Evolutionary conservation across 345 rosid species (phyloP).

Genomic region (Mallotus nudiflorus): DNA sequence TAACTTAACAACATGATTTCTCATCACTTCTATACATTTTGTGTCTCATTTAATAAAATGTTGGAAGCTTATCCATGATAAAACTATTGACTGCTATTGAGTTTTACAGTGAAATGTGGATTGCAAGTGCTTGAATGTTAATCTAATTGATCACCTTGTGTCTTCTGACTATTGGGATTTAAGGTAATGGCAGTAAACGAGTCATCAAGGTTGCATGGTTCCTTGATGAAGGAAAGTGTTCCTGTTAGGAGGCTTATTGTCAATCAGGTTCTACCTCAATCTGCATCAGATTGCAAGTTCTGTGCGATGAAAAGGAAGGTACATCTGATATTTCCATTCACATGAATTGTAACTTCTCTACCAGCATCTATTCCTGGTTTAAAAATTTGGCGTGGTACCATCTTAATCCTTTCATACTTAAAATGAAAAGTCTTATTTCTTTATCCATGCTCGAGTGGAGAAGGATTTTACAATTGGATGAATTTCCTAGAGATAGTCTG

Average conservation of each 20-base stretch:
- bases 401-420: background rate
- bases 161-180: slow-evolving; percentile 1
- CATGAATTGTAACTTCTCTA: background rate
- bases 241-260: slow-evolving; percentile 63
- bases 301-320: slow-evolving; percentile 71
- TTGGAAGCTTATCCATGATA: background rate
- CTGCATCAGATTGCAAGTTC: slow-evolving; percentile 65
- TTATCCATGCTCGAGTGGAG: background rate
- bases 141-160: slow-evolving; percentile 8
- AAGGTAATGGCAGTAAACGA: slow-evolving; percentile 79
- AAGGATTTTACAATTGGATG: too few species aligned
- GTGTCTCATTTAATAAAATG: background rate
- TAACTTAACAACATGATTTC: background rate
- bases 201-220: slow-evolving; percentile 67
- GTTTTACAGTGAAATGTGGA: background rate
- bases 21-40: background rate
- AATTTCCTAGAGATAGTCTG: too few species aligned
- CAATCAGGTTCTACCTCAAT: slow-evolving; percentile 67
- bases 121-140: background rate
- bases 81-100: background rate
- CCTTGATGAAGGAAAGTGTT: slow-evolving; percentile 66
- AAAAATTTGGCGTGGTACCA: background rate
- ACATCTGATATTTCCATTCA: slow-evolving; percentile 6
- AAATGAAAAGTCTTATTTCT: background rate
- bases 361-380: background rate